Base-by-base conservation (phyloP, 208 protist genomes). In the Trypanosoma caninum region DNA sequence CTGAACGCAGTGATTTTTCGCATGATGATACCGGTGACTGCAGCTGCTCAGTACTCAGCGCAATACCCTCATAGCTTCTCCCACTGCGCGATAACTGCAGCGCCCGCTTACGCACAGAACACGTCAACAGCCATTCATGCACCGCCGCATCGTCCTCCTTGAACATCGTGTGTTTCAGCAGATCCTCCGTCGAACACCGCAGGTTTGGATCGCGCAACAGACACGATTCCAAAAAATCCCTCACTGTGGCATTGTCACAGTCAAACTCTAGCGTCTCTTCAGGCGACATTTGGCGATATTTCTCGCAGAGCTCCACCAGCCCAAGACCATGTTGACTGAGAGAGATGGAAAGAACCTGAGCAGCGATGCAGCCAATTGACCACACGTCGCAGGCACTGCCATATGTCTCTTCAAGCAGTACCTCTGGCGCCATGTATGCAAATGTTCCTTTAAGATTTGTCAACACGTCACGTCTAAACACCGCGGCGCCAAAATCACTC, bases 331-430 rank as follows among this genome's bases (percentile, higher is more conserved):
- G 68, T 58, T 91, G 78, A 14, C 75, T 66, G 8, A 91, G 53
- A 14, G 31, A 35, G 10, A 91, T 69, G 14, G 42, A 77, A 16
- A 91, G 77, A 28, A 97, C 69, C 62, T 97, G 93, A 1, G 90
- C 96, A 0, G 95, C 76, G 59, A 98, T 97, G 73, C 94, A 97
- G 20, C 94, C 94, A 57, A 97, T 81, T 8, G 91, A 97, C 93
- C 94, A 98, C 44, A 98, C 80, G 74, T 98, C 94, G 52, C 96
- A 95, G 42, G 85, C 79, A n/a, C 84, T 78, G 47, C 84, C 89
- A 64, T 97, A 98, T 45, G 80, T 66, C 13, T 92, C 76, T 5
- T 88, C 86, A 0, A 97, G 59, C 4, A 97, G 55, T 13, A 96
- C 90, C 67, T 97, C 87, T 5, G 91, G 90, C 0, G 95, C 93